Percentiles rank a stretch among this genome's conserved stretches.
These are phyloP conservation scores for Physocladia obscura DNA, from an alignment of 192 early-diverging fungal genomes.

Conservation along the genomic window DNA sequence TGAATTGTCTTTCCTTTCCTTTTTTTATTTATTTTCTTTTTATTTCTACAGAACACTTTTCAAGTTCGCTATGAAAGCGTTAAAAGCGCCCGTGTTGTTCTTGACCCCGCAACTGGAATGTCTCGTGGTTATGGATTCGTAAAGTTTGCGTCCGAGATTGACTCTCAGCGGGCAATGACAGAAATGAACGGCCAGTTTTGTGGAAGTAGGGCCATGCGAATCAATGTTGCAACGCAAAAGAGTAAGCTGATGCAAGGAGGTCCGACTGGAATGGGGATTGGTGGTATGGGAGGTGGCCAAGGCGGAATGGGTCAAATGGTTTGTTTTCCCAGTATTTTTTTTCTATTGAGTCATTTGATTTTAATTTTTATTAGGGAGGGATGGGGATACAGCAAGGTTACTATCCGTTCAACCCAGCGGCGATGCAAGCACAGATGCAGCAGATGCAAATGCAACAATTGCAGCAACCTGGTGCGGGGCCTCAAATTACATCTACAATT, in stretches of 20 bases:
- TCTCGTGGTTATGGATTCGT: conserved; percentile 92
- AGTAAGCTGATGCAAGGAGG: conserved; percentile 22
- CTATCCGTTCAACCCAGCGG: conserved; percentile 14
- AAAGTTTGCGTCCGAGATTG: conserved; percentile 80
- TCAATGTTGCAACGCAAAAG: conserved; percentile 82
- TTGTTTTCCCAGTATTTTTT: too few relatives aligned
- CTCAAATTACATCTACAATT: not conserved
- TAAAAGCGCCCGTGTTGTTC: conserved; percentile 92
- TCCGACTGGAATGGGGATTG: not conserved
- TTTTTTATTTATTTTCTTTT: not conserved
- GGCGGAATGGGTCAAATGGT: conserved; percentile 1
- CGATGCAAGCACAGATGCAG: conserved; percentile 19
- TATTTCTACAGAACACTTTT: conserved; percentile 64
- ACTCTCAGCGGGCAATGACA: conserved; percentile 82
- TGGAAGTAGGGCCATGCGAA: conserved; percentile 86
- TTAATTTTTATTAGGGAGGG: too few relatives aligned
- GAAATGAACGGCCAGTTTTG: conserved; percentile 87
- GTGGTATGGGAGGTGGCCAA: not conserved
- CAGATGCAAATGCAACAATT: conserved; percentile 26
- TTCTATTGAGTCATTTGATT: too few relatives aligned
- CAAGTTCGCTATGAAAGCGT: conserved; percentile 79
- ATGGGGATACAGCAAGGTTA: conserved; percentile 20
- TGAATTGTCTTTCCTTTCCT: not conserved
- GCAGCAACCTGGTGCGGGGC: not conserved
- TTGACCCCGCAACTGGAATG: conserved; percentile 76